Evolutionary conservation across 2,329 filamentous ascomycete species (phyloP).

Genomic region (Colletotrichum eleusines): DNA sequence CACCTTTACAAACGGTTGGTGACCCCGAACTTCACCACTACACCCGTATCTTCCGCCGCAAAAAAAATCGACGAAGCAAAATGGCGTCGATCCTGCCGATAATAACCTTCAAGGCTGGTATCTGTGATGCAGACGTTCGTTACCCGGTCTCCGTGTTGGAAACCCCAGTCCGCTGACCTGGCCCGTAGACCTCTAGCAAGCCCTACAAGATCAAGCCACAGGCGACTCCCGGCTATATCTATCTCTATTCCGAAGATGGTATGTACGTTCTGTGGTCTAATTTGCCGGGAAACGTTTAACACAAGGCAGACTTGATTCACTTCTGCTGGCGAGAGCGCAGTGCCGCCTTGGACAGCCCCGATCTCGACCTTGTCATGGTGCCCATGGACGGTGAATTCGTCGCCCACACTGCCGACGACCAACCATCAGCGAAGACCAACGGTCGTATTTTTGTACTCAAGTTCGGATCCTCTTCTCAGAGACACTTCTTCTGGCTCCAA

Average conservation of each 20-base stretch:
- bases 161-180: constrained; percentile 43
- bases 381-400: constrained; percentile 89
- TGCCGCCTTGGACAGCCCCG: constrained; percentile 76
- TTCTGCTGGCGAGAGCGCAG: constrained; percentile 95
- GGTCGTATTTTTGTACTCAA: constrained; percentile 94
- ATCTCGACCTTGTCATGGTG: constrained; percentile 93
- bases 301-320: constrained; percentile 80
- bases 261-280: constrained; percentile 45
- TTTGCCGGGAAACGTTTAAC: constrained; percentile 3
- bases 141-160: constrained; percentile 41
- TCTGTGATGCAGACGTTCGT: constrained; percentile 86
- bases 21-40: constrained; percentile 6
- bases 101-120: constrained; percentile 96
- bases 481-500: constrained; percentile 96
- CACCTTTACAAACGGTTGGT: constrained; percentile 7
- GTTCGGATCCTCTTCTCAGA: constrained; percentile 91
- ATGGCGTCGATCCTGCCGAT: constrained; percentile 85
- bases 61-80: constrained; percentile 45
- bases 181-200: constrained; percentile 59
- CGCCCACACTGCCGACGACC: constrained; percentile 73
- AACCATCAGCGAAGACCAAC: constrained; percentile 75
- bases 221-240: constrained; percentile 85
- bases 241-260: constrained; percentile 94
- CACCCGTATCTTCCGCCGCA: not conserved
- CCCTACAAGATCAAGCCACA: constrained; percentile 80